Evolutionary conservation across 2,329 filamentous ascomycete genomes (phyloP).

Genomic region (Monosporascus sp.): DNA sequence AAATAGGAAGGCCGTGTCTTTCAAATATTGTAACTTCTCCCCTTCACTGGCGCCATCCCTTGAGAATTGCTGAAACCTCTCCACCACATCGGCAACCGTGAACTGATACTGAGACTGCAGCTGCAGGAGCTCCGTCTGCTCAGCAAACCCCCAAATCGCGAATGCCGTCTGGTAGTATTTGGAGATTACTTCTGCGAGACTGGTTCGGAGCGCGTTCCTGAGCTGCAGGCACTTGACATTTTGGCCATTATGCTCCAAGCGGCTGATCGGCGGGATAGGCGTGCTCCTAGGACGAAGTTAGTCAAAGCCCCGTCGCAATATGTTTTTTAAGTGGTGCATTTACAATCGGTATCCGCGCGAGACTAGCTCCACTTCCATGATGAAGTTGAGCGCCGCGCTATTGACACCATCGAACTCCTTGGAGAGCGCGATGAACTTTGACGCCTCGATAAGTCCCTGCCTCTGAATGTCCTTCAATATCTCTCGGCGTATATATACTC

Average conservation of each 20-base stretch:
- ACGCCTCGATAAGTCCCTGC: slow-evolving; percentile 22
- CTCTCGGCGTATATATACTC: slow-evolving; percentile 26
- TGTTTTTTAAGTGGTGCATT: neutral
- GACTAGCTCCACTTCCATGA: slow-evolving; percentile 30
- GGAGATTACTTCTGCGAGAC: slow-evolving; percentile 64
- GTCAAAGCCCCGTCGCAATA: neutral
- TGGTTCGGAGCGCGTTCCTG: slow-evolving; percentile 67
- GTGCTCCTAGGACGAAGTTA: slow-evolving; percentile 57
- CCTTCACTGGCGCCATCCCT: slow-evolving; percentile 67
- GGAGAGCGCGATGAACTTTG: slow-evolving; percentile 24
- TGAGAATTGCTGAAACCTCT: slow-evolving; percentile 60
- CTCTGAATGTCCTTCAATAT: slow-evolving; percentile 26
- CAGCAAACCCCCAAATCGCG: slow-evolving; percentile 65
- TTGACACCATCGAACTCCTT: slow-evolving; percentile 27
- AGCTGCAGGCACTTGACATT: slow-evolving; percentile 74
- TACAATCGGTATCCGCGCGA: slow-evolving; percentile 29
- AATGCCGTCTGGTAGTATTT: slow-evolving; percentile 66
- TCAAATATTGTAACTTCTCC: slow-evolving; percentile 74
- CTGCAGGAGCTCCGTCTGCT: slow-evolving; percentile 79
- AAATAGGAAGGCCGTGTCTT: slow-evolving; percentile 74
- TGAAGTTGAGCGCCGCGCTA: slow-evolving; percentile 28
- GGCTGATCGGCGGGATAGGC: slow-evolving; percentile 85
- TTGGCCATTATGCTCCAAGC: slow-evolving; percentile 79
- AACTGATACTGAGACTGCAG: slow-evolving; percentile 89
- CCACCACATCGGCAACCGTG: slow-evolving; percentile 65